Conservation (phyloP, 306 rosid genomes). For the Cucurbita moschata region DNA sequence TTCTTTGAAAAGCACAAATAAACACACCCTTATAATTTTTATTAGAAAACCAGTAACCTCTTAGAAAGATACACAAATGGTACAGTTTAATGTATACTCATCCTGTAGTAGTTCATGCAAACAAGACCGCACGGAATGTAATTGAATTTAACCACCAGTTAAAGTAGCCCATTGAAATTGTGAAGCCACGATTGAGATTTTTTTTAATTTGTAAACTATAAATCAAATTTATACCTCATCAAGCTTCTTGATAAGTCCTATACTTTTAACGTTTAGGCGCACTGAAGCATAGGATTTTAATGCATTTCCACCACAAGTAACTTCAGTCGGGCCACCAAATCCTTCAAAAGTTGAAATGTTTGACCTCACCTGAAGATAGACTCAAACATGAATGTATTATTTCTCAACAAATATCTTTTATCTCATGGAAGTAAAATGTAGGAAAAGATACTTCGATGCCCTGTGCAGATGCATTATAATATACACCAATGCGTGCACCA, state of each 20-base stretch:
- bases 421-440: not conserved
- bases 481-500: not conserved
- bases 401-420: not conserved
- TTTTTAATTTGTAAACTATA: not conserved
- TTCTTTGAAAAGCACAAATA: not conserved
- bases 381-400: not conserved
- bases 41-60: not conserved
- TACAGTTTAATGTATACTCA: not conserved
- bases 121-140: not conserved
- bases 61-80: not conserved
- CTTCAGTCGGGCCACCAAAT: conserved; percentile 74
- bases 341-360: conserved; percentile 84
- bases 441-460: not conserved
- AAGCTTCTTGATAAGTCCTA: conserved; percentile 64
- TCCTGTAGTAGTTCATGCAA: not conserved
- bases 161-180: not conserved
- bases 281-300: conserved; percentile 85
- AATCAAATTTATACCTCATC: conserved; percentile 47
- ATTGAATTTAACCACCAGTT: not conserved
- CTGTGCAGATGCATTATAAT: not conserved
- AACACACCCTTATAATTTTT: not conserved
- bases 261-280: conserved; percentile 59
- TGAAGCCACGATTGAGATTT: not conserved
- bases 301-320: conserved; percentile 90
- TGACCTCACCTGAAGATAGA: conserved; percentile 46